Percentiles rank a stretch among this genome's conserved stretches.
Evolutionary conservation across 169 alveolate genomes (phyloP).

Genomic region (Perkinsus marinus): DNA sequence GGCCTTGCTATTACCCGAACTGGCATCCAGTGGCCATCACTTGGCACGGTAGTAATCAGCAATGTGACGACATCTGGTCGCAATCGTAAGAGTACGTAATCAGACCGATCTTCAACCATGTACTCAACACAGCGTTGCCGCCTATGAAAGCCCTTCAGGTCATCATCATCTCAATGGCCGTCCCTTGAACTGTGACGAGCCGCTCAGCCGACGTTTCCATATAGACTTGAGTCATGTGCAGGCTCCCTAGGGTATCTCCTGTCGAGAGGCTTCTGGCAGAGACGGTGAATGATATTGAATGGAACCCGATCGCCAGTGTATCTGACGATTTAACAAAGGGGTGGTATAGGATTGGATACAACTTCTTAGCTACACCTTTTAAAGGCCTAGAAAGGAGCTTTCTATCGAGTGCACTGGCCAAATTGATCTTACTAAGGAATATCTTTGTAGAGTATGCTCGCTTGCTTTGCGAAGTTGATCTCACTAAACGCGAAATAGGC

Average conservation of each 20-base stretch:
- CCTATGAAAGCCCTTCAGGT: background rate
- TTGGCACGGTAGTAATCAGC: background rate
- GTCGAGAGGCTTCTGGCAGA: background rate
- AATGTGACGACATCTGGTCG: background rate
- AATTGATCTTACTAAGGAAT: no score
- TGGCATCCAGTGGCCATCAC: background rate
- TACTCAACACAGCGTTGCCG: background rate
- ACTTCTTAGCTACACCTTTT: no score
- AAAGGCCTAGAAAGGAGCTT: no score
- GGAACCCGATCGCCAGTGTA: background rate
- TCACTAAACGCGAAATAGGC: no score
- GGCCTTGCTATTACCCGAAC: background rate
- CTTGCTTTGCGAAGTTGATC: no score
- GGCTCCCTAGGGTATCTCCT: background rate
- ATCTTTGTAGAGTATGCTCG: no score
- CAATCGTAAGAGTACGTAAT: background rate
- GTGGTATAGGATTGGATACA: background rate
- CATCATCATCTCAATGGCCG: background rate
- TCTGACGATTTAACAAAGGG: no score
- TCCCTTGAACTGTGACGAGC: background rate
- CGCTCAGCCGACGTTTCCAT: background rate
- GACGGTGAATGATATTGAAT: background rate
- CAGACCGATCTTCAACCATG: background rate
- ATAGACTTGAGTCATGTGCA: background rate
- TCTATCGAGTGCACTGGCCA: no score